Evolutionary conservation across 179 eudicot species (phyloP).

Genomic region (Amaranthus tricolor): DNA sequence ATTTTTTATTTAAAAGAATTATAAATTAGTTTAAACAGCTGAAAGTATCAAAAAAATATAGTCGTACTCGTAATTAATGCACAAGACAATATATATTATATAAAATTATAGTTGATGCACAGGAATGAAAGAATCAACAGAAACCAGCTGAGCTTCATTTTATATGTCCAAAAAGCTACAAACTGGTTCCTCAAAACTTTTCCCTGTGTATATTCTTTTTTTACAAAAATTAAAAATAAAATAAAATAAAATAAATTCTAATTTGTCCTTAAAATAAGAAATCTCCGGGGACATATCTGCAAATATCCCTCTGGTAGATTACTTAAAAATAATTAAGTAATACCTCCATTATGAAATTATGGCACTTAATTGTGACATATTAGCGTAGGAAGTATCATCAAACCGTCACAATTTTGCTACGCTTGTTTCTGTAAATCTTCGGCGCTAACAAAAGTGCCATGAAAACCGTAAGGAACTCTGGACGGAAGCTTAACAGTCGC

Average conservation of each 20-base stretch:
- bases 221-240: conserved; percentile 8
- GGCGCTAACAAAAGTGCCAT: conserved; percentile 67
- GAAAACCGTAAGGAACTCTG: conserved; percentile 83
- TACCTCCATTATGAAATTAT: too few species aligned
- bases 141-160: conserved; percentile 68
- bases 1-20: too few species aligned
- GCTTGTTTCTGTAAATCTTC: conserved; percentile 53
- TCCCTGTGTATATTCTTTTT: conserved; percentile 1
- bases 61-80: too few species aligned
- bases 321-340: too few species aligned
- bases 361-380: too few species aligned
- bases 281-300: conserved; percentile 71
- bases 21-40: too few species aligned
- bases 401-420: conserved; percentile 41
- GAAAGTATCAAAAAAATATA: too few species aligned
- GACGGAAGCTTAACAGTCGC: conserved; percentile 63
- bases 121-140: conserved; percentile 33
- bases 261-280: conserved; percentile 11
- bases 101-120: conserved; percentile 15
- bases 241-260: background rate
- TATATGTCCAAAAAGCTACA: conserved; percentile 57
- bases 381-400: too few species aligned
- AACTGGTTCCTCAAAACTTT: conserved; percentile 42
- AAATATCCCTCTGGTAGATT: conserved; percentile 64
- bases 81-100: background rate